phyloP scores from a whole-genome alignment of 1,139 yeast genomes.

The Petasospora fabianii region DNA sequence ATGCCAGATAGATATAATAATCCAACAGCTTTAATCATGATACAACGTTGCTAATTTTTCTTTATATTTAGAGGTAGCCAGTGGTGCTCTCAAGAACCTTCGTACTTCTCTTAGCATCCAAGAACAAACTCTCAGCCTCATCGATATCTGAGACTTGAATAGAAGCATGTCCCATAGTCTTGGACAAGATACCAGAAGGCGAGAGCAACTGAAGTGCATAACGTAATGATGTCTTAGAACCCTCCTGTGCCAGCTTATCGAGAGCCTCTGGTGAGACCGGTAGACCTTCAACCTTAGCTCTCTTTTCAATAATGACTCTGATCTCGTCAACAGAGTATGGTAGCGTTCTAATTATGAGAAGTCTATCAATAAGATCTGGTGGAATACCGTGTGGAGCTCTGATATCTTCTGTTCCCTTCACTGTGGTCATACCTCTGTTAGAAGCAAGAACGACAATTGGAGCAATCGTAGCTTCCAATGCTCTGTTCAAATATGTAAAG shows the following conservation, averaged over 20 bases:
- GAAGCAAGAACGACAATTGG: slow-evolving; percentile 95
- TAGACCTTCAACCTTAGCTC: slow-evolving; percentile 73
- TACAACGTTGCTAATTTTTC: background rate
- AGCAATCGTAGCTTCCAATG: slow-evolving; percentile 86
- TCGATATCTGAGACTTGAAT: slow-evolving; percentile 71
- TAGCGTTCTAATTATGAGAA: slow-evolving; percentile 85
- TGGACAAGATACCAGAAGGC: slow-evolving; percentile 83
- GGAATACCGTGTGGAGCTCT: slow-evolving; percentile 97
- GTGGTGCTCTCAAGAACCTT: slow-evolving; percentile 53
- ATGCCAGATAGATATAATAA: background rate
- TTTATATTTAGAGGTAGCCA: slow-evolving; percentile 19
- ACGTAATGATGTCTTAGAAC: slow-evolving; percentile 75
- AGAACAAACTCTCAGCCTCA: slow-evolving; percentile 79
- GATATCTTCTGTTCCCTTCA: slow-evolving; percentile 86
- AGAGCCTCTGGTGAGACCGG: slow-evolving; percentile 64
- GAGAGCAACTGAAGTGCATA: slow-evolving; percentile 88
- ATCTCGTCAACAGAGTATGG: slow-evolving; percentile 86
- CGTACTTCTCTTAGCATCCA: slow-evolving; percentile 87
- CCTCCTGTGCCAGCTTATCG: slow-evolving; percentile 66
- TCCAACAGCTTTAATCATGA: background rate
- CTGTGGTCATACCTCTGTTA: slow-evolving; percentile 88
- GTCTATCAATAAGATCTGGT: slow-evolving; percentile 86
- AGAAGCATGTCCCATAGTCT: slow-evolving; percentile 67
- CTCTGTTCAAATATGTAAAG: slow-evolving; percentile 90
- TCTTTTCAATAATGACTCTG: slow-evolving; percentile 71